These are phyloP conservation scores for Nepenthes mirabilis DNA, from an alignment of 148 eudicot genomes.

Conservation along the genomic window DNA sequence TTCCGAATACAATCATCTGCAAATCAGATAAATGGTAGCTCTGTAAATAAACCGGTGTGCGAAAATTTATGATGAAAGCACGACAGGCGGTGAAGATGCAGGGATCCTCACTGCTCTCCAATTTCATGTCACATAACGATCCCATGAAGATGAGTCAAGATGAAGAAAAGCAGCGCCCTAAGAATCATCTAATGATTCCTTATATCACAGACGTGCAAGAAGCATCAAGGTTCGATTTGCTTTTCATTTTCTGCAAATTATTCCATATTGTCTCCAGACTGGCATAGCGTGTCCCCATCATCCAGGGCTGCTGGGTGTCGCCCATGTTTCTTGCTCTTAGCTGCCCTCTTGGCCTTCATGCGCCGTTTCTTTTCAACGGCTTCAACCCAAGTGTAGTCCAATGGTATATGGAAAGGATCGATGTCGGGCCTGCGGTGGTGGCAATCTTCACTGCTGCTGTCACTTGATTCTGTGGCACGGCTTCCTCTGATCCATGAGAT, in stretches of 20 bases:
- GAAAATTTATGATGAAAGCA: no score
- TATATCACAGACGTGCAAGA: no score
- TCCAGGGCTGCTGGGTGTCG: constrained; percentile 21
- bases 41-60: no score
- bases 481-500: constrained; percentile 87
- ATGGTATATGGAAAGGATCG: constrained; percentile 81
- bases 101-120: no score
- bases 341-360: constrained; percentile 64
- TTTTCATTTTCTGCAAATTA: constrained; percentile 4
- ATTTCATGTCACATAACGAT: no score
- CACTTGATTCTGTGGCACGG: constrained; percentile 55
- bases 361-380: constrained; percentile 82
- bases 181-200: no score
- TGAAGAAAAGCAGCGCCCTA: no score
- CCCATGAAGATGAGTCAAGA: no score
- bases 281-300: constrained; percentile 29
- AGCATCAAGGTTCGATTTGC: no score
- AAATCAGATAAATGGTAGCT: no score
- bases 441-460: constrained; percentile 25
- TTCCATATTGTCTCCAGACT: constrained; percentile 33
- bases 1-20: no score
- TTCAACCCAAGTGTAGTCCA: constrained; percentile 86
- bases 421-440: constrained; percentile 44
- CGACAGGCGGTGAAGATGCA: no score
- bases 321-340: constrained; percentile 59